Base-by-base conservation (phyloP, 257 asterid species). In the Datura wrightii region DNA sequence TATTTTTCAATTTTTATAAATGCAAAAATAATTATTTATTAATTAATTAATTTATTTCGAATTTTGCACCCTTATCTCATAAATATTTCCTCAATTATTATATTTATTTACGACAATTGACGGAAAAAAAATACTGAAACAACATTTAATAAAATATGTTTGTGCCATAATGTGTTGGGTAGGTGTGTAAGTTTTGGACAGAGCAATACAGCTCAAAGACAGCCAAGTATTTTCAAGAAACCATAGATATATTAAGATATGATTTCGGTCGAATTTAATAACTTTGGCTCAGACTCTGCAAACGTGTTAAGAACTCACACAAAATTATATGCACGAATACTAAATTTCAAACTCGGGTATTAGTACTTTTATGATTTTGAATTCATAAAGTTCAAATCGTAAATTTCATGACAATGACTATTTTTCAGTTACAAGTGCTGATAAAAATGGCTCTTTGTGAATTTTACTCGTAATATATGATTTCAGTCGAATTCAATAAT, bases 191-290 rank as follows among this genome's bases (percentile, higher is more conserved):
- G 15, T 59, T 76, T 76, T 76, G 82, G 82, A 76, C 63, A 76
- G 63, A 76, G 31, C 14, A 31, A 76, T 52, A 76, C 82, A 76
- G 82, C 82, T 76, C 42, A 8, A 76, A 76, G 24, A 76, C 63
- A 52, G 46, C 31, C 5, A 31, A 13, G 2, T 70, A 11, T 6
- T 74, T 24, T 74, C 18, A 6, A 62, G 31, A 24, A 63, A 31
- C 5, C 7, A 62, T 19, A 62, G 7, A 62, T 8, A 62, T 3
- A 39, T 39, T 39, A 39, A 39, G 3, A 39, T 39, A 39, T 4
- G 42, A 39, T 39, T 2, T 39, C 42, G 42, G 42, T 39, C 42
- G 42, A 24, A 24, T 24, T 24, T 39, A 39, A 4, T 39, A 39
- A 39, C 42, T 39, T 39, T 39, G 42, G 4, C 4, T 39, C 42